phyloP scores from a whole-genome alignment of 2,329 filamentous ascomycete genomes.

The Ophiostoma perfectum region DNA sequence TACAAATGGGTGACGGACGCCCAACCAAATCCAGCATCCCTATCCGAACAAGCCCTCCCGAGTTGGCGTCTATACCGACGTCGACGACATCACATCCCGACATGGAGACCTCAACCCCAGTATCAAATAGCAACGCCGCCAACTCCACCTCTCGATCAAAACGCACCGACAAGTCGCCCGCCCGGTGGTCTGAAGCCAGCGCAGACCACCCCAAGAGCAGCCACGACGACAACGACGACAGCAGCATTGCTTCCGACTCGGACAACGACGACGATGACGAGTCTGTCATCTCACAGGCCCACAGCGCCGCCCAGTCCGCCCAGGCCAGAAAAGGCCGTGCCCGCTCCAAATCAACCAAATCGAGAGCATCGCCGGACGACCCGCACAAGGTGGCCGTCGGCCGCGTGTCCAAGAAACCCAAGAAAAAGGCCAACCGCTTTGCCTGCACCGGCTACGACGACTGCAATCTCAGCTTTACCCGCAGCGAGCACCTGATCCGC shows the following conservation, averaged over 20 bases:
- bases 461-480: constrained; percentile 88
- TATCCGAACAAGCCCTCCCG: constrained; percentile 7
- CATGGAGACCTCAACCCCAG: not conserved
- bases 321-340: not conserved
- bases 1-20: constrained; percentile 10
- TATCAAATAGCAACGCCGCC: no score
- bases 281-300: constrained; percentile 35
- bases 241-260: constrained; percentile 19
- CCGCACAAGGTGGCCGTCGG: constrained; percentile 42
- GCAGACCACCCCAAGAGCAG: not conserved
- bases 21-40: constrained; percentile 4
- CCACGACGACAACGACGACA: not conserved
- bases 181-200: not conserved
- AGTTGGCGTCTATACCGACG: not conserved
- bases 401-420: constrained; percentile 48
- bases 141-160: not conserved
- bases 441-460: constrained; percentile 94
- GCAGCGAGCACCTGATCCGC: constrained; percentile 89
- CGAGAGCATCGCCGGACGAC: not conserved
- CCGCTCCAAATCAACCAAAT: not conserved
- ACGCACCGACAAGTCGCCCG: not conserved
- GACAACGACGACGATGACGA: constrained; percentile 60
- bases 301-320: constrained; percentile 1
- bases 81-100: not conserved
- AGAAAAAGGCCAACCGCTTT: constrained; percentile 95